Conservation (phyloP, 2,329 filamentous ascomycete genomes). For the Decorospora gaudefroyi region DNA sequence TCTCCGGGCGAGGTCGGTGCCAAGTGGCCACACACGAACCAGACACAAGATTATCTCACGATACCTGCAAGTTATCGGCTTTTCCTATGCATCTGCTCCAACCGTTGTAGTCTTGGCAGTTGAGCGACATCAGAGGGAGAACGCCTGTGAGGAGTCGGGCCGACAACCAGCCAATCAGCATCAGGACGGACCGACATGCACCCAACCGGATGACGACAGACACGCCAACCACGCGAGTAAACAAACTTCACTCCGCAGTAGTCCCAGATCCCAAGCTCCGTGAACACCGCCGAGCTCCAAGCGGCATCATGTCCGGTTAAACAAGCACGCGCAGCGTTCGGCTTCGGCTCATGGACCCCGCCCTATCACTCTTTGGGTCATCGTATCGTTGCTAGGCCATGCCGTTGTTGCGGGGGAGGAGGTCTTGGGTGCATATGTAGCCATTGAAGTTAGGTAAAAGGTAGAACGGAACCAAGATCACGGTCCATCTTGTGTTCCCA, state of each 20-base stretch:
- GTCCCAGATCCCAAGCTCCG: conserved; percentile 13
- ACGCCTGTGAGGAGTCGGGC: conserved; percentile 12
- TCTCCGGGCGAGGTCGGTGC: too few relatives aligned
- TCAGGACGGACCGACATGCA: conserved; percentile 19
- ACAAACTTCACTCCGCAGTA: conserved; percentile 9
- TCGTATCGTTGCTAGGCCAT: conserved; percentile 23
- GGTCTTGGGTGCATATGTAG: conserved; percentile 20
- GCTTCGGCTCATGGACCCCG: conserved; percentile 14
- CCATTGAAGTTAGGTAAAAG: conserved; percentile 15
- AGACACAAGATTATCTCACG: too few relatives aligned
- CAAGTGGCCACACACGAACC: too few relatives aligned
- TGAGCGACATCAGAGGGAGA: too few relatives aligned
- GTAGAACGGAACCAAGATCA: conserved; percentile 8
- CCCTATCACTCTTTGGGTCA: conserved; percentile 14
- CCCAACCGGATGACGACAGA: conserved; percentile 12
- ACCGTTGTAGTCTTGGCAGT: neutral
- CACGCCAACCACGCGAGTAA: neutral
- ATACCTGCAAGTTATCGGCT: too few relatives aligned
- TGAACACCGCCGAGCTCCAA: conserved; percentile 10
- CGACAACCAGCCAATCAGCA: conserved; percentile 20
- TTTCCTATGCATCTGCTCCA: neutral
- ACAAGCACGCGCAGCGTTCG: conserved; percentile 8
- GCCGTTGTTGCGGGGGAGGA: conserved; percentile 27
- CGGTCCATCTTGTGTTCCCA: conserved; percentile 2
- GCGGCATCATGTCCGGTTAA: conserved; percentile 14